These are phyloP conservation scores for Passiflora organensis DNA, from an alignment of 345 rosid genomes.

Conservation along the genomic window DNA sequence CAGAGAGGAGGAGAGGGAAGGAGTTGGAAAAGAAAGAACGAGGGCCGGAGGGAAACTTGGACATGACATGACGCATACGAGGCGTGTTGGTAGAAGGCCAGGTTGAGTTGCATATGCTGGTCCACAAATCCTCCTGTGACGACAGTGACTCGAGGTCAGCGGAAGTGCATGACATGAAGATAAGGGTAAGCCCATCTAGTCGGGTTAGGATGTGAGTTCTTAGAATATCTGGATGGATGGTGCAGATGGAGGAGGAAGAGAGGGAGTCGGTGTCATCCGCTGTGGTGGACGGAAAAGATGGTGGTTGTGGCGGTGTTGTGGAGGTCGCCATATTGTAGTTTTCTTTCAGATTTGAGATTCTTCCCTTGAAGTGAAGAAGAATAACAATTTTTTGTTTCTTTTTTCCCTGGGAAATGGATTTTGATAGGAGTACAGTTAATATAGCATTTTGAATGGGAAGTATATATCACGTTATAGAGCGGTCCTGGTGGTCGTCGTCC, in stretches of 20 bases:
- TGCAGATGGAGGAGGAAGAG: conserved; percentile 3
- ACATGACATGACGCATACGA: conserved; percentile 29
- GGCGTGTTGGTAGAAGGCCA: conserved; percentile 71
- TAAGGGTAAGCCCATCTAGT: conserved; percentile 63
- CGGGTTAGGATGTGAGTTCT: conserved; percentile 57
- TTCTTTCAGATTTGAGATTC: neutral
- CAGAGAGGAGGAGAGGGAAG: conserved; percentile 25
- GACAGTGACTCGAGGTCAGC: conserved; percentile 45
- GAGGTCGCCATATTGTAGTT: neutral
- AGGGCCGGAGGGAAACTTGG: conserved; percentile 40
- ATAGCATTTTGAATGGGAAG: neutral
- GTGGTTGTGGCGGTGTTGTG: neutral
- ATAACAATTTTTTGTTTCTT: neutral
- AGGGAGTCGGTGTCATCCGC: neutral
- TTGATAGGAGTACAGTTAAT: neutral
- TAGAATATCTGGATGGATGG: conserved; percentile 53
- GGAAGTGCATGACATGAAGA: conserved; percentile 54
- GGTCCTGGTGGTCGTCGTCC: no score
- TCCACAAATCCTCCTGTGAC: conserved; percentile 45
- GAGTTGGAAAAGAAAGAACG: conserved; percentile 73
- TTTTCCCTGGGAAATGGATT: neutral
- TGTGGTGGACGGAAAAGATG: neutral
- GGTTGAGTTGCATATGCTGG: conserved; percentile 42
- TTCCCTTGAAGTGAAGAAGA: neutral
- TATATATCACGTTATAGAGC: no score